Percentiles rank a stretch among this genome's conserved stretches.
Evolutionary conservation across 805 yeast species (phyloP).

Genomic region (Candida michaelii): DNA sequence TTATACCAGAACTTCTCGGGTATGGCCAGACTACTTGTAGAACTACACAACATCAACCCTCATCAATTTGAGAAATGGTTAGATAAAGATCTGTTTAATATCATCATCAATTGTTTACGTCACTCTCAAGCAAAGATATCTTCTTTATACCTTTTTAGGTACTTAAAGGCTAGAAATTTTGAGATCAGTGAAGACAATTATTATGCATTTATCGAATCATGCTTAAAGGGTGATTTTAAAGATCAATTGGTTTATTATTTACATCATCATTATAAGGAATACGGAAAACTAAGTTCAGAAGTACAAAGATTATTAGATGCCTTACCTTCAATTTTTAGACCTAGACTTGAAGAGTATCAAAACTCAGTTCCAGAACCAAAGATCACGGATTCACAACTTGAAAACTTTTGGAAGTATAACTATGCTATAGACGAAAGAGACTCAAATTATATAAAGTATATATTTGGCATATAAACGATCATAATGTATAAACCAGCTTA

Average conservation of each 20-base stretch:
- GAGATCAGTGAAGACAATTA: constrained; percentile 19
- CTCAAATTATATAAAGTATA: constrained; percentile 20
- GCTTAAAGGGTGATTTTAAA: constrained; percentile 24
- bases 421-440: constrained; percentile 25
- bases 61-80: constrained; percentile 33
- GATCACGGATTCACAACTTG: constrained; percentile 8
- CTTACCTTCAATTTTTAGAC: constrained; percentile 13
- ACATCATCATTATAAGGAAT: constrained; percentile 21
- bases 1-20: constrained; percentile 37
- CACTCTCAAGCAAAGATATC: constrained; percentile 28
- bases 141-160: constrained; percentile 24
- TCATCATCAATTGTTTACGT: constrained; percentile 27
- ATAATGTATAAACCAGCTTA: no score
- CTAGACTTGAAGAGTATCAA: background rate
- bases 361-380: constrained; percentile 11
- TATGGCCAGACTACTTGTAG: constrained; percentile 20
- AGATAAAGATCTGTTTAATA: constrained; percentile 28
- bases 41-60: constrained; percentile 18
- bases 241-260: constrained; percentile 24
- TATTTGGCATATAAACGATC: constrained; percentile 7
- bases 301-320: constrained; percentile 14
- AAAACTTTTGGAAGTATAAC: constrained; percentile 20
- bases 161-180: constrained; percentile 16
- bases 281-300: constrained; percentile 10
- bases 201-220: constrained; percentile 23